A percentile compares a stretch with the other conserved stretches of the same genome.
These are phyloP conservation scores for Lentinus brumalis DNA, from an alignment of 768 basidiomycete species.

Conservation along the genomic window DNA sequence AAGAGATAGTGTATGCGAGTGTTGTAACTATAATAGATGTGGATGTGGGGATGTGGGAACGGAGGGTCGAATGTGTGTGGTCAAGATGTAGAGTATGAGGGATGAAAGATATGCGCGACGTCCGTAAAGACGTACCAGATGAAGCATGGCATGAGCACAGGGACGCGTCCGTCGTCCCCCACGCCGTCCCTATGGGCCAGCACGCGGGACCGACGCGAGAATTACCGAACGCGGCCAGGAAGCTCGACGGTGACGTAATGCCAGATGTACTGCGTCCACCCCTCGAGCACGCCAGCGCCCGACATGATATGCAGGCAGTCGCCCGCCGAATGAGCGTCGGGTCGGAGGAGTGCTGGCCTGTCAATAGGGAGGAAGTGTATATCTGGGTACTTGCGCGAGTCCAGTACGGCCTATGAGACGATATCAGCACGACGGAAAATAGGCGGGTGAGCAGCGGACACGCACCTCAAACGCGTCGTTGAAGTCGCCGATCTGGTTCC, in stretches of 20 bases:
- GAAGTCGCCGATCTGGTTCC: slow-evolving; percentile 59
- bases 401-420: slow-evolving; percentile 42
- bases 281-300: slow-evolving; percentile 50
- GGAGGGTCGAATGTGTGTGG: too few relatives aligned
- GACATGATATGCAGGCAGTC: slow-evolving; percentile 52
- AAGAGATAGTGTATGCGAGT: too few relatives aligned
- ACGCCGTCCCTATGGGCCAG: background rate
- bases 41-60: too few relatives aligned
- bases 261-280: slow-evolving; percentile 56
- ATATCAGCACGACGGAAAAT: background rate
- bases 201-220: slow-evolving; percentile 1
- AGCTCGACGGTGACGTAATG: slow-evolving; percentile 47
- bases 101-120: too few relatives aligned
- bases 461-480: slow-evolving; percentile 62
- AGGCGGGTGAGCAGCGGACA: background rate
- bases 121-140: too few relatives aligned
- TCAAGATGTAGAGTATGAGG: too few relatives aligned
- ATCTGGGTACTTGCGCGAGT: slow-evolving; percentile 47
- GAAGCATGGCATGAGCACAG: too few relatives aligned
- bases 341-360: slow-evolving; percentile 59
- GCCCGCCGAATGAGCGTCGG: slow-evolving; percentile 55
- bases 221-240: slow-evolving; percentile 18
- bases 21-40: too few relatives aligned
- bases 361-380: slow-evolving; percentile 64
- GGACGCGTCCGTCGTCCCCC: background rate